Base-by-base conservation (phyloP, 305 asterid genomes). In the Lippia alba region DNA sequence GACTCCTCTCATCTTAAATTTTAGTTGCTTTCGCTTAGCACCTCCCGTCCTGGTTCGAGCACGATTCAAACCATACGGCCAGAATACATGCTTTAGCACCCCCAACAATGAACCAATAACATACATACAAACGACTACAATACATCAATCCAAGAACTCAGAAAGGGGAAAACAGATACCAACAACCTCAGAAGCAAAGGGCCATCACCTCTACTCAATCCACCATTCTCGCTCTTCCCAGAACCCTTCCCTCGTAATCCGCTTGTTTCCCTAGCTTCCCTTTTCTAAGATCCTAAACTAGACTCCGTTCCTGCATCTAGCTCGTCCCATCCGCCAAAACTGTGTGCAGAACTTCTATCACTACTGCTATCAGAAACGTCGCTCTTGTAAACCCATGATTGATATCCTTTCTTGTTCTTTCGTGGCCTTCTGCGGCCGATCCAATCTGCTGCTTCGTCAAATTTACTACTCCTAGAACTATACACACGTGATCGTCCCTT, bases 241-340 rank as follows among this genome's bases (percentile, higher is more conserved):
- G 64, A 4, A 74, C 74, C 59, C n/a, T n/a, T 67, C 54, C 79
- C 79, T 67, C 64, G 34, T 39, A 75, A 12, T 66, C 75, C 67
- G 65, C 74, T 72, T 18, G 77, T 53, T 73, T 70, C 67, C 56
- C 39, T 69, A 66, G 67, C 66, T 66, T 73, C 73, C 14, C 73
- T 66, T 66, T 65, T 71, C 0, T 85, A 65, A 70, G 82, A 60
- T 8, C 77, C 72, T 12, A 57, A 14, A 32, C 54, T 59, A 15
- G 75, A 74, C 56, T 79, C 81, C 30, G 17, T 66, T 39, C 54
- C 82, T 10, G 30, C 44, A 72, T 81, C 92, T 24, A 83, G 77
- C 79, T 85, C 91, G 46, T 88, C 96, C 99, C 99, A 94, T 16
- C 99, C 96, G 55, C 94, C 94, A 17, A 76, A 89, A 67, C 54